Percentiles rank a stretch among this genome's conserved stretches.
Evolutionary conservation across 257 asterid species (phyloP).

Genomic region (Solanum paucissectum): DNA sequence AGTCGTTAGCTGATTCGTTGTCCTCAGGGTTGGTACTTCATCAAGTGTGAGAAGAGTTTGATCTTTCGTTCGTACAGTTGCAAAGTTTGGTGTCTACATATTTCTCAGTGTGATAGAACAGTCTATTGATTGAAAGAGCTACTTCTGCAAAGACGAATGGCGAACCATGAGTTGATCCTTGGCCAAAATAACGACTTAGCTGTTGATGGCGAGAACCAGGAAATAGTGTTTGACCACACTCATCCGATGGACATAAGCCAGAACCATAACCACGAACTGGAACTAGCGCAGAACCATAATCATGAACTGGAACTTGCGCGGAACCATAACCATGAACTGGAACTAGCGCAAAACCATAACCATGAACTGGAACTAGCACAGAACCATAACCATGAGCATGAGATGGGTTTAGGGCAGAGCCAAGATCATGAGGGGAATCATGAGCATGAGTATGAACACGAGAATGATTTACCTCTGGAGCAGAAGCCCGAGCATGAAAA

Average conservation of each 20-base stretch:
- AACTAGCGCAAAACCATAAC: constrained; percentile 22
- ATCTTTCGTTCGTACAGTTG: neutral
- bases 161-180: constrained; percentile 41
- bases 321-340: constrained; percentile 31
- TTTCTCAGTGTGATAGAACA: neutral
- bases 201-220: constrained; percentile 44
- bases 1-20: neutral
- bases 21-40: neutral
- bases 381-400: constrained; percentile 13
- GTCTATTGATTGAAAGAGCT: neutral
- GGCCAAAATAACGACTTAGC: constrained; percentile 36
- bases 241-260: constrained; percentile 37
- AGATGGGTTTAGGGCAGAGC: constrained; percentile 27
- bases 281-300: constrained; percentile 30
- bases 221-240: constrained; percentile 35
- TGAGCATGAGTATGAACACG: constrained; percentile 43
- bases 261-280: constrained; percentile 35
- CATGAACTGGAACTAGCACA: constrained; percentile 43
- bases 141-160: constrained; percentile 30
- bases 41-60: neutral
- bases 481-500: constrained; percentile 51
- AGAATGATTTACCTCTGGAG: constrained; percentile 39
- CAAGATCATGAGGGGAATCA: constrained; percentile 28
- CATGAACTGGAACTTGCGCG: constrained; percentile 42
- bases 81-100: neutral